Evolutionary conservation across 2,329 filamentous ascomycete species (phyloP).

Genomic region (Lasiodiplodia theobromae): DNA sequence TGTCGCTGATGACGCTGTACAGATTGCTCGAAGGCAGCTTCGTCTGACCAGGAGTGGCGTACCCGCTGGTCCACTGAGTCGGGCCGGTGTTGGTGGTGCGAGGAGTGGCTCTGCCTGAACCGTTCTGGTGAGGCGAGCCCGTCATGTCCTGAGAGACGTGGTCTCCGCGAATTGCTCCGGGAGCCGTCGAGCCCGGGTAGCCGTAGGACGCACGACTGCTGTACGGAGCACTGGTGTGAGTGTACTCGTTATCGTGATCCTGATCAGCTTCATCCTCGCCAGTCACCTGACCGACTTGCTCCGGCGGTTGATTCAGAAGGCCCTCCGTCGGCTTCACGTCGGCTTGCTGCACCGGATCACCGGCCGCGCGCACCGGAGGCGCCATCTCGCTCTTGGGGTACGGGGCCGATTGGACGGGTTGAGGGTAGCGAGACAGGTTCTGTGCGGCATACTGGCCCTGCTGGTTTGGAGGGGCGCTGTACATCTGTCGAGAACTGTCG

Average conservation of each 20-base stretch:
- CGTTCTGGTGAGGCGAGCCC: slow-evolving; percentile 81
- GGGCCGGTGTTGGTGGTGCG: slow-evolving; percentile 76
- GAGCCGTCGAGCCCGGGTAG: slow-evolving; percentile 72
- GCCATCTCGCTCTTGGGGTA: slow-evolving; percentile 70
- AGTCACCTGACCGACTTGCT: slow-evolving; percentile 60
- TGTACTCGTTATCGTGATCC: slow-evolving; percentile 83
- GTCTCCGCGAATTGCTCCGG: slow-evolving; percentile 72
- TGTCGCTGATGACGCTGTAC: slow-evolving; percentile 88
- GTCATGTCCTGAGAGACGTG: slow-evolving; percentile 81
- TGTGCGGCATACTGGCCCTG: slow-evolving; percentile 73
- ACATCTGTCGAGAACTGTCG: slow-evolving; percentile 79
- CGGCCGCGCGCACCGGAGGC: slow-evolving; percentile 72
- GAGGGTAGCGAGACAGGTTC: slow-evolving; percentile 70
- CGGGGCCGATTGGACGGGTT: slow-evolving; percentile 58
- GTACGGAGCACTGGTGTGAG: slow-evolving; percentile 77
- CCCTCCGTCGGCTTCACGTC: slow-evolving; percentile 69
- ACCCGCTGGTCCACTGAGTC: slow-evolving; percentile 75
- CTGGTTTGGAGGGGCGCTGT: slow-evolving; percentile 71
- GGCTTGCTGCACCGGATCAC: slow-evolving; percentile 68
- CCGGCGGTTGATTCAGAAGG: slow-evolving; percentile 57
- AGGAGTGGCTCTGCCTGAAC: slow-evolving; percentile 84
- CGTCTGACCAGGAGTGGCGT: slow-evolving; percentile 79
- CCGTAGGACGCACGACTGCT: slow-evolving; percentile 76
- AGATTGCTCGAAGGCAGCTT: slow-evolving; percentile 77
- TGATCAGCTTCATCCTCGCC: slow-evolving; percentile 75